Base-by-base conservation (phyloP, 2,329 filamentous ascomycete species). In the Colletotrichum lindemuthianum region DNA sequence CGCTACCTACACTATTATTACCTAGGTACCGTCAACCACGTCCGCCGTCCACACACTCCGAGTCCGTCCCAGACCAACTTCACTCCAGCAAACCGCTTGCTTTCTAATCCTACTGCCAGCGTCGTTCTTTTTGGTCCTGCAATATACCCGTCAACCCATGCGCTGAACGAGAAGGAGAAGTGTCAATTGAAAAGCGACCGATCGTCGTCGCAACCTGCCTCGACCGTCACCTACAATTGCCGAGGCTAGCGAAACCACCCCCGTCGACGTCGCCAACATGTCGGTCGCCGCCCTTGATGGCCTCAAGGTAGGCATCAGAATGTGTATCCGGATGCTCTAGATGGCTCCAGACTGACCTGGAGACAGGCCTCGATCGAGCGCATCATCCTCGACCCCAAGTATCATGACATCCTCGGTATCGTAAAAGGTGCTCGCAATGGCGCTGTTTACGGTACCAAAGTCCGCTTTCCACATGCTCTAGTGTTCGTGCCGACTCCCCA, bases 401-500 rank as follows among this genome's bases (percentile, higher is more conserved):
- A 97, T 80, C 92, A 96, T 72, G 92, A 96, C 72, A 77, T 93
- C 60, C 87, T 99, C 67, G 88, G 92, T 61, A 84, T 99, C 70
- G 77, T 97, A 77, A 99, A 99, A 86, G 93, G 89, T 72, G 91
- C 96, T 70, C 93, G 96, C 79, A 99, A 98, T 88, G 96, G 96
- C 77, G 90, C 94, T 69, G 93, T 99, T 68, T 99, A 99, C 80
- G 96, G 96, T 66, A 89, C 92, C 72, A 98, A 98, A 87, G 93
- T 99, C 78, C 94, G 96, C 69, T 98, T 99, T 81, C 96, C 96
- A 69, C 96, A 99, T 81, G 96, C 96, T 66, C 86, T 99, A 70
- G 96, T 99, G 82, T 85, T 78, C 68, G 82, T 68, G 41, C 34
- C 7, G 50, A 24, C 53, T 55, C 10, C 15, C 9, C 33, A 36